phyloP scores from a whole-genome alignment of 2,329 filamentous ascomycete genomes.

The Pseudonectria buxi region DNA sequence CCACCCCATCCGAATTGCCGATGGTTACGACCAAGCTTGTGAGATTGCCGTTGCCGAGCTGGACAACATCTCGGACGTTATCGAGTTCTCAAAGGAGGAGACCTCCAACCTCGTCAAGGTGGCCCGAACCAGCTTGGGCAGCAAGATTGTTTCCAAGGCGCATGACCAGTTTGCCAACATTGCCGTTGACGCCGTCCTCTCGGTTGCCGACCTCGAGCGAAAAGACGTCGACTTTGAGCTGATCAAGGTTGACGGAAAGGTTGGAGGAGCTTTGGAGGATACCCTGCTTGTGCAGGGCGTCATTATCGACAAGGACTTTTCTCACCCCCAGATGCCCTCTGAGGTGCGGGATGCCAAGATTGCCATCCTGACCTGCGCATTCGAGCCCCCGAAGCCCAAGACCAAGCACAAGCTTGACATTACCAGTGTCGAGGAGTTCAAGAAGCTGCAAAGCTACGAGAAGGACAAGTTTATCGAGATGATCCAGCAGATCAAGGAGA shows the following conservation, averaged over 20 bases:
- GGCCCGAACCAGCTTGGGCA: slow-evolving; percentile 89
- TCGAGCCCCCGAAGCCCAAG: slow-evolving; percentile 98
- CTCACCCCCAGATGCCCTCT: slow-evolving; percentile 96
- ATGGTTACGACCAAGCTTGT: slow-evolving; percentile 95
- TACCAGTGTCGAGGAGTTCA: slow-evolving; percentile 94
- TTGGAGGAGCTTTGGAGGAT: slow-evolving; percentile 89
- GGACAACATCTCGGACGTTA: slow-evolving; percentile 85
- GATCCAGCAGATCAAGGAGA: slow-evolving; percentile 97
- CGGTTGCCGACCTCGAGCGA: slow-evolving; percentile 89
- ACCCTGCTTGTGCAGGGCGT: slow-evolving; percentile 94
- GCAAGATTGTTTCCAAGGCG: slow-evolving; percentile 98
- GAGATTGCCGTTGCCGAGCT: slow-evolving; percentile 92
- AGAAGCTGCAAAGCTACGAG: slow-evolving; percentile 94
- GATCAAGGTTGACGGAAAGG: slow-evolving; percentile 99
- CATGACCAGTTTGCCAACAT: slow-evolving; percentile 98
- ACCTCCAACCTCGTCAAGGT: slow-evolving; percentile 88
- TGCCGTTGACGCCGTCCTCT: slow-evolving; percentile 92
- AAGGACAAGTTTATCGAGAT: slow-evolving; percentile 95
- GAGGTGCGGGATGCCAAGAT: slow-evolving; percentile 95
- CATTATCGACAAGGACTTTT: slow-evolving; percentile 99
- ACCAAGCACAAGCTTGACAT: slow-evolving; percentile 99
- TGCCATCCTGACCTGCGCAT: slow-evolving; percentile 94
- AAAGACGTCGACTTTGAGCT: slow-evolving; percentile 98
- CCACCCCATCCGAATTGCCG: slow-evolving; percentile 95
- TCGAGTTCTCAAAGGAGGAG: slow-evolving; percentile 74